Percentiles rank a stretch among this genome's conserved stretches.
Evolutionary conservation across 495 filamentous ascomycete genomes (phyloP).

Genomic region (Penicillium taxi): DNA sequence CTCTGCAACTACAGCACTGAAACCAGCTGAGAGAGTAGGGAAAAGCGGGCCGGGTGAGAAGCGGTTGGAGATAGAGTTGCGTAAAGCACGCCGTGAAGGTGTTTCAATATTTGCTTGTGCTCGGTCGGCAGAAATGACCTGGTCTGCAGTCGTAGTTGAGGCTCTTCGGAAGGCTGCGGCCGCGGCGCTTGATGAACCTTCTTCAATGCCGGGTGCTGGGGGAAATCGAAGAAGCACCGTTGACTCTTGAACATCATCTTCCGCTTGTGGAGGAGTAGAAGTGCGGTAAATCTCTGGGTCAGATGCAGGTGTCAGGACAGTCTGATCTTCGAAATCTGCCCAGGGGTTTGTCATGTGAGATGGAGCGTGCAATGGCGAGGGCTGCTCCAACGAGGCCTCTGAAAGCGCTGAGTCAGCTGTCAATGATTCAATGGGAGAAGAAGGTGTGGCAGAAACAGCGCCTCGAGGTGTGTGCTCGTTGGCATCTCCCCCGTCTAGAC

Average conservation of each 20-base stretch:
- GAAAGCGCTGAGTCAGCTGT: conserved; percentile 23
- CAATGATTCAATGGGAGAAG: conserved; percentile 30
- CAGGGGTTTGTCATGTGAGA: conserved; percentile 39
- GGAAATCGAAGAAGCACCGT: conserved; percentile 35
- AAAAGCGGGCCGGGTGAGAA: conserved; percentile 34
- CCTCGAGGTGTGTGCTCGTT: conserved; percentile 27
- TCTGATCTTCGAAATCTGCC: conserved; percentile 22
- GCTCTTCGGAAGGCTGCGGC: conserved; percentile 10
- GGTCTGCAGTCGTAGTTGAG: conserved; percentile 10
- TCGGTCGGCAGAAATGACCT: conserved; percentile 11
- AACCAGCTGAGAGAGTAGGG: conserved; percentile 44
- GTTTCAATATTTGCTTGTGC: conserved; percentile 26
- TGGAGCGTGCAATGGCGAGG: conserved; percentile 26
- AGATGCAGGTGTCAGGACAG: conserved; percentile 10
- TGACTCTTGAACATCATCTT: conserved; percentile 17
- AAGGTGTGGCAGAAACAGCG: conserved; percentile 26
- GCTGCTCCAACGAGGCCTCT: conserved; percentile 21
- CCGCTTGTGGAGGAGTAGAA: conserved; percentile 21
- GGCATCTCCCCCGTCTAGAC: conserved; percentile 30
- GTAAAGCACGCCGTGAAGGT: conserved; percentile 23
- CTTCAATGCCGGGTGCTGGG: conserved; percentile 28
- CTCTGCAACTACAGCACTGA: conserved; percentile 56
- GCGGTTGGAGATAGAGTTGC: conserved; percentile 34
- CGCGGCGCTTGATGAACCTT: conserved; percentile 7
- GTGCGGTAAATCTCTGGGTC: conserved; percentile 25